phyloP scores from a whole-genome alignment of 2,329 filamentous ascomycete genomes.

The Colletotrichum liaoningense region DNA sequence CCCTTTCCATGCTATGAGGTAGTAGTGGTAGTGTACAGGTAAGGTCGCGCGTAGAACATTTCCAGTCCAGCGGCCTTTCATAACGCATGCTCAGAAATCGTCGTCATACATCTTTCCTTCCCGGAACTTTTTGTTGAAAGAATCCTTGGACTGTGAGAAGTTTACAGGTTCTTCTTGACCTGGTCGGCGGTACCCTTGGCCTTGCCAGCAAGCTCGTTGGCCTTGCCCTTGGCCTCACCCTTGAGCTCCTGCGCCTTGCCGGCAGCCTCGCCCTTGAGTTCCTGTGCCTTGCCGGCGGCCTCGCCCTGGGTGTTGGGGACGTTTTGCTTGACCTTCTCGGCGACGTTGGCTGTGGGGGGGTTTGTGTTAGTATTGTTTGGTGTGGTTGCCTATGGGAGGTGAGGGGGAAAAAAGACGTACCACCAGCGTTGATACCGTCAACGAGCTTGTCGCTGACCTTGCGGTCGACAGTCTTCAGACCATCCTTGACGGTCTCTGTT shows the following conservation, averaged over 20 bases:
- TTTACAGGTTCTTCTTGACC: conserved; percentile 46
- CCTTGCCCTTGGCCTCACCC: conserved; percentile 48
- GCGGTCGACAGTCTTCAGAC: conserved; percentile 68
- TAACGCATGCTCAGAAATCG: background rate
- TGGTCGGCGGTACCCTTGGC: conserved; percentile 57
- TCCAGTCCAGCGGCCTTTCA: background rate
- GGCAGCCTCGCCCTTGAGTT: conserved; percentile 51
- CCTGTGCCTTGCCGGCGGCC: conserved; percentile 50
- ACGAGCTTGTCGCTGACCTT: conserved; percentile 71
- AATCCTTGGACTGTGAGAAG: too few species aligned
- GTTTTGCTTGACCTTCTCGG: conserved; percentile 62
- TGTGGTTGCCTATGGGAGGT: too few species aligned
- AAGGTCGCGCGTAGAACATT: background rate
- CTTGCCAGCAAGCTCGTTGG: conserved; percentile 51
- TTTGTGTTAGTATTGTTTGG: conserved; percentile 10
- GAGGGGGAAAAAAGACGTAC: conserved; percentile 55
- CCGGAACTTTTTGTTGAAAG: background rate
- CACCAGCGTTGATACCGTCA: conserved; percentile 68
- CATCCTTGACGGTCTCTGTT: conserved; percentile 68
- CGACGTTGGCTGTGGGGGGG: conserved; percentile 47
- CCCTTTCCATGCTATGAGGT: conserved; percentile 19
- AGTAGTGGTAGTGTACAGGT: conserved; percentile 14
- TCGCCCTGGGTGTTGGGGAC: conserved; percentile 51
- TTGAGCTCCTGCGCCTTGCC: conserved; percentile 53
- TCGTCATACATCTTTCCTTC: background rate